Conservation (phyloP, 225 moss, liverwort and hornwort species). For the Marchantia paleacea region DNA sequence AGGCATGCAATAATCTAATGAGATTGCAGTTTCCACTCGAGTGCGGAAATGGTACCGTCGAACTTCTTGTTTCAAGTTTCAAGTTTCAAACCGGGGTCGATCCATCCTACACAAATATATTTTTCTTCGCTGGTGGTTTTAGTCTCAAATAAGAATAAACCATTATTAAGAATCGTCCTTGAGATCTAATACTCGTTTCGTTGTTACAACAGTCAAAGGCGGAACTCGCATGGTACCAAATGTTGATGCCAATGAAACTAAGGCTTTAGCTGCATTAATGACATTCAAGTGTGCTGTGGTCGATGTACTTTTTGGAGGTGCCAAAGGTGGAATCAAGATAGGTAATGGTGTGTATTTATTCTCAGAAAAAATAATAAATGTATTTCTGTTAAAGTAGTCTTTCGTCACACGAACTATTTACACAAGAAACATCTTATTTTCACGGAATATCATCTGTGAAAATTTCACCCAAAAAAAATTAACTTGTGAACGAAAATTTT, state of each 20-base stretch:
- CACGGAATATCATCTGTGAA: too few species aligned
- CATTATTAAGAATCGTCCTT: background rate
- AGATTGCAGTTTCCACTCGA: constrained; percentile 82
- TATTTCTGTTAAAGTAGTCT: too few species aligned
- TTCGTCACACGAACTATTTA: too few species aligned
- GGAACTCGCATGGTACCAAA: constrained; percentile 88
- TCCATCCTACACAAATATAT: background rate
- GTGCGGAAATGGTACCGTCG: constrained; percentile 81
- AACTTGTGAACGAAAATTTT: too few species aligned
- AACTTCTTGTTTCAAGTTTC: constrained; percentile 48
- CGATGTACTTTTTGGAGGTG: constrained; percentile 88
- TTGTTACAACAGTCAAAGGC: constrained; percentile 63
- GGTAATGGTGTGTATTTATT: too few species aligned
- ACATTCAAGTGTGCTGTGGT: constrained; percentile 89
- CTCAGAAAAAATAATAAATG: too few species aligned
- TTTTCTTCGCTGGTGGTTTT: background rate
- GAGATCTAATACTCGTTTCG: constrained; percentile 1
- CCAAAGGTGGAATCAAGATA: constrained; percentile 91
- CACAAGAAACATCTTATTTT: too few species aligned
- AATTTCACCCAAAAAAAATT: too few species aligned
- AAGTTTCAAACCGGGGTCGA: too few species aligned
- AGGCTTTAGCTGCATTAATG: constrained; percentile 88
- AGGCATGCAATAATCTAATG: constrained; percentile 86
- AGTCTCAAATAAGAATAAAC: background rate
- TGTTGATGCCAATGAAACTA: constrained; percentile 87